These are phyloP conservation scores for Moniliella sp. DNA, from an alignment of 1,284 basidiomycete species.

Conservation along the genomic window DNA sequence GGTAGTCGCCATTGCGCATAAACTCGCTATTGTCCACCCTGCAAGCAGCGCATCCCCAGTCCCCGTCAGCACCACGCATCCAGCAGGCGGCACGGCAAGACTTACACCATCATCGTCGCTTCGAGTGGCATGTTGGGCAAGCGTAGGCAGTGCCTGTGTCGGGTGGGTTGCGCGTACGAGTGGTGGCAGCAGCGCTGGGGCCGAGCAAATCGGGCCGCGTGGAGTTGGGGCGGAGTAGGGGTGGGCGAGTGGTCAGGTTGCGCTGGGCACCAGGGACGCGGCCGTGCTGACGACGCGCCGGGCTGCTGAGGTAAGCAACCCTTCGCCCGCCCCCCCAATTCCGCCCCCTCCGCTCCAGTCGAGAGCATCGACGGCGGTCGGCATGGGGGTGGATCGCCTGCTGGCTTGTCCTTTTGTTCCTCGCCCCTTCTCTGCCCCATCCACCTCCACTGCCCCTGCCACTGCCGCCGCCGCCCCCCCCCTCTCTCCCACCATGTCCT, in stretches of 20 bases:
- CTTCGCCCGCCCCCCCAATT: not conserved
- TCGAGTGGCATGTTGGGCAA: slow-evolving; percentile 30
- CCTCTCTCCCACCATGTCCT: not conserved
- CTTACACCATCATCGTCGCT: slow-evolving; percentile 32
- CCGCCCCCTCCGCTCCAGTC: not conserved
- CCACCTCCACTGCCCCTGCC: not conserved
- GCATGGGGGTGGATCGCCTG: too few relatives aligned
- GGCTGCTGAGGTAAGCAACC: too few relatives aligned
- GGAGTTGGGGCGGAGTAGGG: not conserved
- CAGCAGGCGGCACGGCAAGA: too few relatives aligned
- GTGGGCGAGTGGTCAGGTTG: not conserved
- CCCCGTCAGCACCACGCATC: not conserved
- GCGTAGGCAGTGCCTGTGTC: too few relatives aligned
- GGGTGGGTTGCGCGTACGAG: not conserved
- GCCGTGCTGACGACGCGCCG: too few relatives aligned
- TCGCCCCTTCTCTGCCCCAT: not conserved
- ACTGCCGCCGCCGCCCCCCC: not conserved
- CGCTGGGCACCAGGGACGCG: too few relatives aligned
- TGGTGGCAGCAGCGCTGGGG: not conserved
- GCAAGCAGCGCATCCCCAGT: not conserved
- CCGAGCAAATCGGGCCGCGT: not conserved
- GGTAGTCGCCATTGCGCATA: slow-evolving; percentile 65
- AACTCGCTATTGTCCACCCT: slow-evolving; percentile 34
- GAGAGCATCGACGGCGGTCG: not conserved
- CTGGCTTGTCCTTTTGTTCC: not conserved